A percentile compares a stretch with the other conserved stretches of the same genome.
These are phyloP conservation scores for Diplodia intermedia DNA, from an alignment of 2,329 filamentous ascomycete species.

Conservation along the genomic window DNA sequence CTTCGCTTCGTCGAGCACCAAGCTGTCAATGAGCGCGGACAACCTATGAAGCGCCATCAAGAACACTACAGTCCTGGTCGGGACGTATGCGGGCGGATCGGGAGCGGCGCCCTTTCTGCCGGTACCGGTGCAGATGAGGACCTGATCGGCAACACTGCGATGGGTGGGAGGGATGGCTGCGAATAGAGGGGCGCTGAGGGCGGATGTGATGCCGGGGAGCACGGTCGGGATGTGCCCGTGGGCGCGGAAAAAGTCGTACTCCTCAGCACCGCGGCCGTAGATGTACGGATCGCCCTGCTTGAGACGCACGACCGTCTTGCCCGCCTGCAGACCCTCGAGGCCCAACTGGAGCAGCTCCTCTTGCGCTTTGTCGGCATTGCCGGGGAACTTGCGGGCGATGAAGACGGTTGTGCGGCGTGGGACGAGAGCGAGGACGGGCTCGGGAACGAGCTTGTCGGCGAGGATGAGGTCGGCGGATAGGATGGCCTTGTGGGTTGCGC, in stretches of 20 bases:
- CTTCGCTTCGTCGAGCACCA: slow-evolving; percentile 51
- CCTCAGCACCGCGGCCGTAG: slow-evolving; percentile 93
- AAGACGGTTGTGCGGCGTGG: slow-evolving; percentile 87
- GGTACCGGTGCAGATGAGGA: slow-evolving; percentile 95
- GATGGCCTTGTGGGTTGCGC: slow-evolving; percentile 79
- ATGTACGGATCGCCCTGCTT: slow-evolving; percentile 98
- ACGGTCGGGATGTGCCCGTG: slow-evolving; percentile 75
- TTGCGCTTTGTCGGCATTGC: slow-evolving; percentile 93
- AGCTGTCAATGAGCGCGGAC: slow-evolving; percentile 71
- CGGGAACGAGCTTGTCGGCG: slow-evolving; percentile 84
- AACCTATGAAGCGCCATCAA: slow-evolving; percentile 94
- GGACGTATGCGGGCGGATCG: slow-evolving; percentile 78
- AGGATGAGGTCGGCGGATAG: slow-evolving; percentile 77
- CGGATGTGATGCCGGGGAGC: slow-evolving; percentile 88
- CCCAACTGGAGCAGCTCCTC: slow-evolving; percentile 85
- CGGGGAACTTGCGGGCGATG: slow-evolving; percentile 96
- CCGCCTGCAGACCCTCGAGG: slow-evolving; percentile 69
- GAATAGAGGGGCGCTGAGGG: slow-evolving; percentile 85
- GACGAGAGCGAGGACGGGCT: slow-evolving; percentile 84
- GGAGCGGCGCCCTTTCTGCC: slow-evolving; percentile 87
- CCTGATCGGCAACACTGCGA: slow-evolving; percentile 86
- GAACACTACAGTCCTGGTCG: slow-evolving; percentile 84
- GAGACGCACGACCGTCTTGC: slow-evolving; percentile 82
- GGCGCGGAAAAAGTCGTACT: slow-evolving; percentile 80
- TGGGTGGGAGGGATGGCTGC: slow-evolving; percentile 88